These are phyloP conservation scores for Hemerocallis citrina DNA, from an alignment of 106 monocot genomes.

Conservation along the genomic window DNA sequence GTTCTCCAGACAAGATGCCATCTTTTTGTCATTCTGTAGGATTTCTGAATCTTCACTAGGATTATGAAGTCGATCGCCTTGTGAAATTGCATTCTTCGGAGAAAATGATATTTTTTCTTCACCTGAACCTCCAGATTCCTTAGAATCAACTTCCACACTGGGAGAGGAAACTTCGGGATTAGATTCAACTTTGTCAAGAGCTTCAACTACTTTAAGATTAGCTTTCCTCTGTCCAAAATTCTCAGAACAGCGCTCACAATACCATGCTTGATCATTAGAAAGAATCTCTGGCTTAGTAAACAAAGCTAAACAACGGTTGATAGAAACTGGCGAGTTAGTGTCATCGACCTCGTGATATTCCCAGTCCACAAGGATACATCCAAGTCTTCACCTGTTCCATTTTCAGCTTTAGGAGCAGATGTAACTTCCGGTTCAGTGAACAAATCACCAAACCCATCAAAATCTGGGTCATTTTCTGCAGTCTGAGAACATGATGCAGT, in stretches of 20 bases:
- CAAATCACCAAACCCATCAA: constrained; percentile 72
- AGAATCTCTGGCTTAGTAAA: constrained; percentile 83
- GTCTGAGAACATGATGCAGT: constrained; percentile 18
- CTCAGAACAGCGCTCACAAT: constrained; percentile 80
- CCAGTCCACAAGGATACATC: constrained; percentile 37
- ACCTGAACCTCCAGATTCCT: constrained; percentile 3
- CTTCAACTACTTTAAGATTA: not conserved
- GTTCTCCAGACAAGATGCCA: no score
- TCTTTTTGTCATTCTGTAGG: not conserved
- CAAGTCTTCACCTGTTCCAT: constrained; percentile 31
- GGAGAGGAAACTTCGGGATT: not conserved
- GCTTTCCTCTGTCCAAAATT: constrained; percentile 4
- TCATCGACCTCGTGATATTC: constrained; percentile 61
- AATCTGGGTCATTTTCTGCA: constrained; percentile 41
- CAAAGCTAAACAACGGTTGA: constrained; percentile 67
- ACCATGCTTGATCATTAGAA: constrained; percentile 78
- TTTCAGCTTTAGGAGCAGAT: constrained; percentile 31
- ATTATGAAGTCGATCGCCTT: constrained; percentile 9
- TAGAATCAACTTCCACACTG: constrained; percentile 7
- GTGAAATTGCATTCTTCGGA: not conserved
- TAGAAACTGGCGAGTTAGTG: constrained; percentile 57
- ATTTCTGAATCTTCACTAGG: not conserved
- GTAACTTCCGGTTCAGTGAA: constrained; percentile 75
- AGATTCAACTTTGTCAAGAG: constrained; percentile 5
- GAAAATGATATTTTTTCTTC: not conserved